Evolutionary conservation across 1,284 basidiomycete genomes (phyloP).

Genomic region (Cryptococcus hybrid): DNA sequence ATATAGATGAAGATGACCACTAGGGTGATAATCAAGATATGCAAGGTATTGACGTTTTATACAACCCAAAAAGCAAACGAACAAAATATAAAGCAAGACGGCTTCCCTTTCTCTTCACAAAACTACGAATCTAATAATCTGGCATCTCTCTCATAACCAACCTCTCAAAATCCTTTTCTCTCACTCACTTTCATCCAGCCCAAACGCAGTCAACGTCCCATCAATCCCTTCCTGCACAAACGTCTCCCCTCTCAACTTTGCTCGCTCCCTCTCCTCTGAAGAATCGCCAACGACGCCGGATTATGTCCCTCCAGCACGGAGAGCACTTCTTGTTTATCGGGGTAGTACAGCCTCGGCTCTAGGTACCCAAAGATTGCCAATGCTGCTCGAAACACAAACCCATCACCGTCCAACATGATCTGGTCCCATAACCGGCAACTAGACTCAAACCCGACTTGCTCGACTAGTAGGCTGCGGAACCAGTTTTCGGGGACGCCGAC

Average conservation of each 20-base stretch:
- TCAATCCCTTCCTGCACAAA: slow-evolving; percentile 57
- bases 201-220: slow-evolving; percentile 84
- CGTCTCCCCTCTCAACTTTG: slow-evolving; percentile 45
- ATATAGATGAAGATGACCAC: neutral
- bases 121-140: slow-evolving; percentile 52
- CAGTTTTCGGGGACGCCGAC: slow-evolving; percentile 55
- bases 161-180: slow-evolving; percentile 81
- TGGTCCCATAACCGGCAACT: slow-evolving; percentile 83
- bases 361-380: slow-evolving; percentile 80
- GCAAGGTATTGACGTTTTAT: neutral
- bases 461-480: slow-evolving; percentile 76
- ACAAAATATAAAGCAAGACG: neutral
- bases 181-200: slow-evolving; percentile 71
- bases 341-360: slow-evolving; percentile 63
- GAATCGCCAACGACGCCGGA: slow-evolving; percentile 41
- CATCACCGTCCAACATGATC: slow-evolving; percentile 50
- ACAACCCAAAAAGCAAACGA: neutral
- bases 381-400: slow-evolving; percentile 69
- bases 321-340: slow-evolving; percentile 62
- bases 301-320: slow-evolving; percentile 70
- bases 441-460: slow-evolving; percentile 84
- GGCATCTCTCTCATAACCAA: slow-evolving; percentile 82
- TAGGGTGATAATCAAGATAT: neutral
- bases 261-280: slow-evolving; percentile 59
- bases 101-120: too few species aligned